phyloP scores from a whole-genome alignment of 768 basidiomycete species.

The Leucocoprinus birnbaumii region DNA sequence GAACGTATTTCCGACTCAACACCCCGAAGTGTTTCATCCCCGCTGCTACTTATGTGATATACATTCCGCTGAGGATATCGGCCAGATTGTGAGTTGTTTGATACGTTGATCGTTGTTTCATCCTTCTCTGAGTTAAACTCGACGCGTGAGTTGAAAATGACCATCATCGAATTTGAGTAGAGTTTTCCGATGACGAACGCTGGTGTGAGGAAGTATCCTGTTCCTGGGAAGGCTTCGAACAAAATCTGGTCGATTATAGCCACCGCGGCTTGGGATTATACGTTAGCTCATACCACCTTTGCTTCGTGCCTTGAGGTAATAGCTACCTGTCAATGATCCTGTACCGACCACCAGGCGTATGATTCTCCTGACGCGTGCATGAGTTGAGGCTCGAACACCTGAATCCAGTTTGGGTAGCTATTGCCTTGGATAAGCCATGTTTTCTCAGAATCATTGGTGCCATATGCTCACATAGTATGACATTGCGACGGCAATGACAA shows the following conservation, averaged over 20 bases:
- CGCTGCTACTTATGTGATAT: too few relatives aligned
- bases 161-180: constrained; percentile 18
- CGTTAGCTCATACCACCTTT: background rate
- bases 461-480: constrained; percentile 19
- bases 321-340: constrained; percentile 7
- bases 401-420: constrained; percentile 1
- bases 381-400: constrained; percentile 13
- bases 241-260: constrained; percentile 17
- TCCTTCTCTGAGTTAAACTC: too few relatives aligned
- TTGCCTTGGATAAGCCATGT: background rate
- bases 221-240: constrained; percentile 15
- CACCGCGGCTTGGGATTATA: constrained; percentile 16
- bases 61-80: too few relatives aligned
- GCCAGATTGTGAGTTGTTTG: too few relatives aligned
- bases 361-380: constrained; percentile 3
- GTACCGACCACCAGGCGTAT: constrained; percentile 19
- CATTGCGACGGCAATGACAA: constrained; percentile 20
- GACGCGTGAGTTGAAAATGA: background rate
- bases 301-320: too few relatives aligned
- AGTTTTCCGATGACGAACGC: constrained; percentile 19
- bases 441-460: background rate
- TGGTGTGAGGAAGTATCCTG: constrained; percentile 18
- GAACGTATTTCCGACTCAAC: too few relatives aligned
- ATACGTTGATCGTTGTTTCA: too few relatives aligned
- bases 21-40: too few relatives aligned